These are phyloP conservation scores for Syncephalastrum sp. DNA, from an alignment of 371 early-diverging fungal species.

Conservation along the genomic window DNA sequence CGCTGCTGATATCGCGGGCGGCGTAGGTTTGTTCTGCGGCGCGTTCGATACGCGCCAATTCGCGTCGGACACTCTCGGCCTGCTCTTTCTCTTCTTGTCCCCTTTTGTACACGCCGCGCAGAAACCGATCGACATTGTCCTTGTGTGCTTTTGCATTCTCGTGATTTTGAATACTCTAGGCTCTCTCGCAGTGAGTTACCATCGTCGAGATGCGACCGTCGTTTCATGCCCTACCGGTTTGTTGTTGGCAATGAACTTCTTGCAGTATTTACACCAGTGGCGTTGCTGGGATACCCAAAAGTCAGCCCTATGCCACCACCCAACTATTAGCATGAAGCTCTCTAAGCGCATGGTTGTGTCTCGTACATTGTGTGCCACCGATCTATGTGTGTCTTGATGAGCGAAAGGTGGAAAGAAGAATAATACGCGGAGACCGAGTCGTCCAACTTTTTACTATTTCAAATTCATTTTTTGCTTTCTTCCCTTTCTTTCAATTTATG, in stretches of 20 bases:
- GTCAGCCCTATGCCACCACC: constrained; percentile 55
- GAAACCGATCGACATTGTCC: constrained; percentile 63
- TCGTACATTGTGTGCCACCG: too few species aligned
- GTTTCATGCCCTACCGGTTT: constrained; percentile 55
- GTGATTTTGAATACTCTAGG: constrained; percentile 48
- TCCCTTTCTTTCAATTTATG: too few species aligned
- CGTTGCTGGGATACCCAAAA: constrained; percentile 76
- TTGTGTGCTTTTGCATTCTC: constrained; percentile 71
- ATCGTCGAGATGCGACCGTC: constrained; percentile 36
- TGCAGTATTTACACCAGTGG: constrained; percentile 76
- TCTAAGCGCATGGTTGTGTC: too few species aligned
- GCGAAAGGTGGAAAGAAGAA: too few species aligned
- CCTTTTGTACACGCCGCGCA: constrained; percentile 64
- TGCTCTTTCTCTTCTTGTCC: constrained; percentile 56
- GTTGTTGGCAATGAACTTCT: constrained; percentile 72
- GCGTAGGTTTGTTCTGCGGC: background rate
- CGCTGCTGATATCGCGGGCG: background rate
- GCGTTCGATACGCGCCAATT: constrained; percentile 61
- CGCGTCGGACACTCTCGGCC: constrained; percentile 46
- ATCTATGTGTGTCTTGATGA: too few species aligned
- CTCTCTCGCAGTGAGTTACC: too few species aligned
- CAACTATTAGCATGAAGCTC: too few species aligned
- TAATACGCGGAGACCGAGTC: too few species aligned
- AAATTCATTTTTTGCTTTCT: too few species aligned
- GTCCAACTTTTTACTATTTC: too few species aligned